Evolutionary conservation across 208 protist species (phyloP), one percentile per base, ranked within the genome.

Genomic region (Phytomonas serpens): DNA sequence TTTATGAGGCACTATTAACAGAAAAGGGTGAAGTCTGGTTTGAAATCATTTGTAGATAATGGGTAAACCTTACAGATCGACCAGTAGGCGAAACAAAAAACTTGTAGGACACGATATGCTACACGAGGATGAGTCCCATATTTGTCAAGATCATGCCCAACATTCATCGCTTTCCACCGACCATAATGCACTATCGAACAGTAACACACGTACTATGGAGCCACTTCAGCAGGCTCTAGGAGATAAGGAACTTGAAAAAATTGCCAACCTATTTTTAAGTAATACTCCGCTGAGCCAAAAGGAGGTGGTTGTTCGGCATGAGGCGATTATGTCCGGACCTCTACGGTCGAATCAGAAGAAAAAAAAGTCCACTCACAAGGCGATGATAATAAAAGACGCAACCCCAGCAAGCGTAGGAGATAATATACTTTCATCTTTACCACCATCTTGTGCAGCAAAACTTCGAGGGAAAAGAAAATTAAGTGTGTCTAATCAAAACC

Each of bases 211-310:
- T 5, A 27, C 47, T 57, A 57, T 19, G 27, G 47, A 57, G 47
- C 47, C 23, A 57, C 23, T 27, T 57, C 47, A 57, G 5, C 47
- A 57, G 19, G 5, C 47, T 57, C 47, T 57, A 57, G 16, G 23
- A 27, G 47, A 57, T 19, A 57, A 23, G 2, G 47, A 57, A 57
- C 47, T 57, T 57, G 19, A 57, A 19, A 57, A 57, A 57, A 19
- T 57, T 57, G 47, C 47, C 47, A 57, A 57, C 11, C 47, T 27
- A 27, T 57, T 57, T 57, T 57, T 57, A 57, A 57, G 47, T 57
- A 57, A 57, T 57, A 27, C 47, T 27, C 23, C 47, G 19, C 2
- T 9, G 19, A 57, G 47, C 27, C 47, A 57, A 57, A 23, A 27
- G 19, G 23, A 57, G 47, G 2, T 0, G 47, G 47, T 57, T 27